phyloP scores from a whole-genome alignment of 2,329 filamentous ascomycete genomes.

The Aspergillus thermomutatus region DNA sequence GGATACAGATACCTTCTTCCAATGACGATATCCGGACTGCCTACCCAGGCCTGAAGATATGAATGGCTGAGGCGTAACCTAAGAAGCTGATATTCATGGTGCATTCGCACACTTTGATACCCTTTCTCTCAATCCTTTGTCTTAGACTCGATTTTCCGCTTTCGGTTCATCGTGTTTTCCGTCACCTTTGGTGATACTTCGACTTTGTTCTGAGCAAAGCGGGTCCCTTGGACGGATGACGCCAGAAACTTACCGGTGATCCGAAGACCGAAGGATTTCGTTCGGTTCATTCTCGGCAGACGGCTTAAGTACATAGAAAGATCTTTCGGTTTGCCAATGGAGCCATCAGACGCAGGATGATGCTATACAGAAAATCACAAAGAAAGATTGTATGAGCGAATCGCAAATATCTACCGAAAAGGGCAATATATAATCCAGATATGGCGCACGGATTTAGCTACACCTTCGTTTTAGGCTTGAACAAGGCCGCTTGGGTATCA shows the following conservation, averaged over 20 bases:
- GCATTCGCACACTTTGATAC: background rate
- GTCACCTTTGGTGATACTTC: background rate
- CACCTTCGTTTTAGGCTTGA: constrained; percentile 34
- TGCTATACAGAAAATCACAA: background rate
- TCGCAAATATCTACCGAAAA: background rate
- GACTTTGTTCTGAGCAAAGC: background rate
- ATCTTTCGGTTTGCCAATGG: background rate
- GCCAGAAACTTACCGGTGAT: background rate
- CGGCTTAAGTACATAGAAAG: background rate
- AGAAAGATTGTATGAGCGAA: background rate
- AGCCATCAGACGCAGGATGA: background rate
- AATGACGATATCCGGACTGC: background rate
- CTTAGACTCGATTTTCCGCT: background rate
- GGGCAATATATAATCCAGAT: background rate
- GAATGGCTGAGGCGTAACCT: background rate
- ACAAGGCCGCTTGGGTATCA: constrained; percentile 60
- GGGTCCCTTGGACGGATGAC: background rate
- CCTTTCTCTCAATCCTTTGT: background rate
- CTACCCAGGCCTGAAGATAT: background rate
- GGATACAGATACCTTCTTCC: background rate
- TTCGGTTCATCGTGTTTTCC: background rate
- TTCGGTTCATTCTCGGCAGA: background rate
- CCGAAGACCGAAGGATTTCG: background rate
- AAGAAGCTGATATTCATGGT: background rate
- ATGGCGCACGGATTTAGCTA: constrained; percentile 1